Conservation (phyloP, 1,284 basidiomycete genomes). For the Porodaedalea pini region DNA sequence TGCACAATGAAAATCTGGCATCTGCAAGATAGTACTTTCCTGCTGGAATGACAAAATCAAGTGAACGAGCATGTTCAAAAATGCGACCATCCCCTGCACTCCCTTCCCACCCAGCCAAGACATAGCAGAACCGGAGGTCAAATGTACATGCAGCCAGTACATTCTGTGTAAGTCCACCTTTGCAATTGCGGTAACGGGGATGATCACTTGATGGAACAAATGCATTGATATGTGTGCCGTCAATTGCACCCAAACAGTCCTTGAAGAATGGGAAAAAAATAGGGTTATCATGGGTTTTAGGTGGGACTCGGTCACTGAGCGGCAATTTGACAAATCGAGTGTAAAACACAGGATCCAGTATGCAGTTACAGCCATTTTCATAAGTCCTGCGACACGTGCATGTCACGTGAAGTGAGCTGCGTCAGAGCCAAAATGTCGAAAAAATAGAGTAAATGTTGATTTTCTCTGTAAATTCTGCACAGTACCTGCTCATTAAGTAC, state of each 20-base stretch:
- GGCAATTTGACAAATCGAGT: slow-evolving; percentile 27
- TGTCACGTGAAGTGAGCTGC: too few relatives aligned
- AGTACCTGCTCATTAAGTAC: too few relatives aligned
- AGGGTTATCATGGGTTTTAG: slow-evolving; percentile 28
- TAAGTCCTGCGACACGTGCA: too few relatives aligned
- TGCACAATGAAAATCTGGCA: slow-evolving; percentile 11
- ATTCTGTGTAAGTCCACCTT: slow-evolving; percentile 37
- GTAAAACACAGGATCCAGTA: slow-evolving; percentile 18
- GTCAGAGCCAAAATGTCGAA: too few relatives aligned
- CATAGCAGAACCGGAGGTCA: slow-evolving; percentile 33
- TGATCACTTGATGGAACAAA: slow-evolving; percentile 26
- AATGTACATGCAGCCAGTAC: slow-evolving; percentile 31
- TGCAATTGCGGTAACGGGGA: slow-evolving; percentile 30
- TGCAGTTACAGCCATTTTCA: too few relatives aligned
- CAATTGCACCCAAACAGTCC: slow-evolving; percentile 37
- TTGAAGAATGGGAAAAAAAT: slow-evolving; percentile 38
- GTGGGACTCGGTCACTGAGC: not conserved
- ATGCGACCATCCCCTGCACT: slow-evolving; percentile 23
- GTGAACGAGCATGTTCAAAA: slow-evolving; percentile 6
- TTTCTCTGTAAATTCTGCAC: too few relatives aligned
- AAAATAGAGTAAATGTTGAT: too few relatives aligned
- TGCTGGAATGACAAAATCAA: slow-evolving; percentile 13
- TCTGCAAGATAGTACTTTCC: slow-evolving; percentile 19
- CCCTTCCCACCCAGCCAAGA: slow-evolving; percentile 24
- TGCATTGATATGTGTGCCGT: slow-evolving; percentile 37